Evolutionary conservation across 2,329 filamentous ascomycete species (phyloP).

Genomic region (Chaetomium sp.): DNA sequence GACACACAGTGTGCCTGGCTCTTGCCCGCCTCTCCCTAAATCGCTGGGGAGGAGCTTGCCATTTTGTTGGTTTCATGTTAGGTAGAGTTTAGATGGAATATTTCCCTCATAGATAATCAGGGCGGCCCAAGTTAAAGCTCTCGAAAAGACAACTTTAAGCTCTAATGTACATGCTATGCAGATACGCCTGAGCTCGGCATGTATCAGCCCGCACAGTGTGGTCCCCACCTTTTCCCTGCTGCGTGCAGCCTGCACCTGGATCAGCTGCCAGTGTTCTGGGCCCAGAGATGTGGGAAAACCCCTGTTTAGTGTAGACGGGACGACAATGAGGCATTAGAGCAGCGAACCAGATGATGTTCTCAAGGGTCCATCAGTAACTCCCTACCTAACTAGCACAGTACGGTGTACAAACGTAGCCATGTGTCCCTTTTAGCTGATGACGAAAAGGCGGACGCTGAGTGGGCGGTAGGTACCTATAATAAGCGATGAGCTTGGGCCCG

Average conservation of each 20-base stretch:
- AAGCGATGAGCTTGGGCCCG: conserved; percentile 10
- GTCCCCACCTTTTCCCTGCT: conserved; percentile 17
- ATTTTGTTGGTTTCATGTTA: neutral
- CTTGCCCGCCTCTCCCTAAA: neutral
- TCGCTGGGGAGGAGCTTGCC: neutral
- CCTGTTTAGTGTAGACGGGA: conserved; percentile 20
- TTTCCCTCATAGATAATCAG: too few relatives aligned
- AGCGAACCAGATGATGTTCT: conserved; percentile 10
- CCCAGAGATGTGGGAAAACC: conserved; percentile 18
- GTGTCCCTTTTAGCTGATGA: conserved; percentile 1
- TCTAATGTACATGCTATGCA: too few relatives aligned
- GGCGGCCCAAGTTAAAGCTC: too few relatives aligned
- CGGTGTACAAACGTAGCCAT: neutral
- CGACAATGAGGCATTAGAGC: conserved; percentile 7
- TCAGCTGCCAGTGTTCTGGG: conserved; percentile 24
- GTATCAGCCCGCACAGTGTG: neutral
- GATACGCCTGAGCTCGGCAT: neutral
- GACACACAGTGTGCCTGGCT: neutral
- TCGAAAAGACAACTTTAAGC: too few relatives aligned
- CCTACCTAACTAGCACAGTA: conserved; percentile 9
- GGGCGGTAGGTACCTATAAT: too few relatives aligned
- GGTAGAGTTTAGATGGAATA: too few relatives aligned
- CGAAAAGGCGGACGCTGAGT: neutral
- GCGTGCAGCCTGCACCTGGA: conserved; percentile 19
- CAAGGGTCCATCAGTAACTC: neutral